These are phyloP conservation scores for Suhomyces canberraensis DNA, from an alignment of 805 yeast species.

Conservation along the genomic window DNA sequence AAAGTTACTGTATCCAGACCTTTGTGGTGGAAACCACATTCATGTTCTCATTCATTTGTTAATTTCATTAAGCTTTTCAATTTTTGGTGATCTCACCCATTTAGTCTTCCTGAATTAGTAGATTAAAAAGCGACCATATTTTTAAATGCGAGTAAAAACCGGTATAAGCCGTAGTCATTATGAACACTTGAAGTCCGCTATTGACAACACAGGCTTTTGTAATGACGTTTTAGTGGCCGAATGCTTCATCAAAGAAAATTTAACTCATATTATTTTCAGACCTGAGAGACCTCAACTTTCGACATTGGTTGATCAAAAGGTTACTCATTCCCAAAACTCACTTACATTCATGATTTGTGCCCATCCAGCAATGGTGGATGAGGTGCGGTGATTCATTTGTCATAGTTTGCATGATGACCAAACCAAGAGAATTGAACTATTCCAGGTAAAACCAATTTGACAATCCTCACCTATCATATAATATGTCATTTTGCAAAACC, in stretches of 20 bases:
- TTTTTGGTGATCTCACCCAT: conserved; percentile 70
- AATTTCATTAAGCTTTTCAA: conserved; percentile 43
- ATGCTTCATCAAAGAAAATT: too few relatives aligned
- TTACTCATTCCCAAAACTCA: conserved; percentile 28
- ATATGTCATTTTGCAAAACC: too few relatives aligned
- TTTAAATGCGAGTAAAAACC: conserved; percentile 49
- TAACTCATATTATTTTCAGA: conserved; percentile 39
- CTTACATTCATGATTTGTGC: conserved; percentile 28
- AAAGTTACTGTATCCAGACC: conserved; percentile 51
- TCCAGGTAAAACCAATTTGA: conserved; percentile 6
- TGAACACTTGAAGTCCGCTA: conserved; percentile 23
- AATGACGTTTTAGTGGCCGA: conserved; percentile 32
- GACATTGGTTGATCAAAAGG: conserved; percentile 6
- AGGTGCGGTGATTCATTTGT: conserved; percentile 21
- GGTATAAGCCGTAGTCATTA: conserved; percentile 45
- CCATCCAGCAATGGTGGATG: conserved; percentile 31
- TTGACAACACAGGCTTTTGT: conserved; percentile 25
- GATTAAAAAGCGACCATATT: too few relatives aligned
- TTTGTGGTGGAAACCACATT: conserved; percentile 49
- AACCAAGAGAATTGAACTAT: conserved; percentile 6
- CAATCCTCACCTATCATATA: neutral
- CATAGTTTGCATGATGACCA: conserved; percentile 16
- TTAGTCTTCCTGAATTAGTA: conserved; percentile 47
- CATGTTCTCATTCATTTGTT: conserved; percentile 64
- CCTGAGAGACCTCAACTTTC: conserved; percentile 22